Evolutionary conservation across 2,329 filamentous ascomycete species (phyloP), one percentile per base, ranked within the genome.

Genomic region (Purpureocillium lavendulum): DNA sequence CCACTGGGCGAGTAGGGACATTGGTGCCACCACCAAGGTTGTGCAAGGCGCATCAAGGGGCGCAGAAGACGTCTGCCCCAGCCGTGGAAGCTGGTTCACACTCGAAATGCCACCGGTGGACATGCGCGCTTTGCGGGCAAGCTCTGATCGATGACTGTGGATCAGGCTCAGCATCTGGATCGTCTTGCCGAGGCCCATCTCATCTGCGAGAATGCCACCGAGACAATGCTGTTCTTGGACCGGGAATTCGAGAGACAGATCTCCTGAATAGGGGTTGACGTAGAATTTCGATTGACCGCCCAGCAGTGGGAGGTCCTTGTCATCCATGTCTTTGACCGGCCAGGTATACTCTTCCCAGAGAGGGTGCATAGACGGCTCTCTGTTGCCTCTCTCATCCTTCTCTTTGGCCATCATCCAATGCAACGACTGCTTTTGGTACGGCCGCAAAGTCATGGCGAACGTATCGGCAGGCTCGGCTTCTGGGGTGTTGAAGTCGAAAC

Each of bases 341-440:
- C 89, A 98, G 2, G 66, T 59, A 51, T 98, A 98, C 56, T 97
- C 87, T 62, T 98, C 92, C 92, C 92, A 98, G 1, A 98, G 62
- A 1, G 92, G 92, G 60, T 98, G 89, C 87, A 98, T 95, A 0
- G 88, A 96, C 4, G 70, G 69, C 52, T 89, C 80, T 40, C 80
- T 77, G 30, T 79, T 74, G 10, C 77, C 73, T 48, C 79, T 81
- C 45, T 84, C 74, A 46, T 94, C 80, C 51, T 80, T 90, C 58
- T 98, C 92, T 58, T 97, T 97, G 4, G 81, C 75, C 46, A 97
- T 71, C 88, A 98, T 96, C 92, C 92, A 98, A 56, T 96, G 72
- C 6, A 98, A 65, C 1, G 92, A 88, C 60, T 98, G 92, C 55
- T 88, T 95, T 58, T 98, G 92, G 50, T 98, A 98, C 38, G 87